Conservation (phyloP, 768 basidiomycete species). For the Naematelia encephala region DNA sequence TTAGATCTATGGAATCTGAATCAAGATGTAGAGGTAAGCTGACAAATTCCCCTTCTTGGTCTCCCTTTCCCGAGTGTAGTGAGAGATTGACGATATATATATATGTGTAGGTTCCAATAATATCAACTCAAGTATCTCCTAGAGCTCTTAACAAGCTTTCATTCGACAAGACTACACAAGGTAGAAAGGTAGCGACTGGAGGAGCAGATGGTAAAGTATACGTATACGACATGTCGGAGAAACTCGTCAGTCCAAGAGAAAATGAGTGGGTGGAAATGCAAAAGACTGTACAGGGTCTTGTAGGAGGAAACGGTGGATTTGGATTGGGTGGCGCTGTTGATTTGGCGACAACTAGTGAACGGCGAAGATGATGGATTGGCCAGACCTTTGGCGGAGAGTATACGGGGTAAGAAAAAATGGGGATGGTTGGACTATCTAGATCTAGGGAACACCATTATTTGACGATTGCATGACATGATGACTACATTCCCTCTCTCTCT, state of each 20-base stretch:
- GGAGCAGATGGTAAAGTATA: conserved; percentile 89
- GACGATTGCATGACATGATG: too few relatives aligned
- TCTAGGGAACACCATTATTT: too few relatives aligned
- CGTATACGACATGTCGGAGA: conserved; percentile 91
- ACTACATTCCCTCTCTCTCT: too few relatives aligned
- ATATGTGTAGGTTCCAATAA: conserved; percentile 85
- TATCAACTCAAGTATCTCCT: conserved; percentile 73
- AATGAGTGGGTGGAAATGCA: conserved; percentile 92
- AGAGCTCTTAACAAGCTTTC: conserved; percentile 90
- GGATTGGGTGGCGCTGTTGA: not conserved
- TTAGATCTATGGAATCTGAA: conserved; percentile 99
- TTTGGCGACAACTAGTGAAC: not conserved
- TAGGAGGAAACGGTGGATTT: not conserved
- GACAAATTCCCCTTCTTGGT: conserved; percentile 29
- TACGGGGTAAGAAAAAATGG: too few relatives aligned
- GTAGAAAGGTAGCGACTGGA: conserved; percentile 77
- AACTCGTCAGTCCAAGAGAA: conserved; percentile 73
- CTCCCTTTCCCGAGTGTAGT: conserved; percentile 10
- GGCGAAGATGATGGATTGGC: not conserved
- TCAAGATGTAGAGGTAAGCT: conserved; percentile 83
- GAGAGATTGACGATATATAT: conserved; percentile 5
- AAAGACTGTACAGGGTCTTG: conserved; percentile 67
- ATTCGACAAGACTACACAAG: conserved; percentile 84
- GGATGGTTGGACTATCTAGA: too few relatives aligned
- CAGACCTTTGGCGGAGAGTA: too few relatives aligned